These are phyloP conservation scores for Picea glauca DNA, from an alignment of 75 land plant genomes.

Conservation along the genomic window DNA sequence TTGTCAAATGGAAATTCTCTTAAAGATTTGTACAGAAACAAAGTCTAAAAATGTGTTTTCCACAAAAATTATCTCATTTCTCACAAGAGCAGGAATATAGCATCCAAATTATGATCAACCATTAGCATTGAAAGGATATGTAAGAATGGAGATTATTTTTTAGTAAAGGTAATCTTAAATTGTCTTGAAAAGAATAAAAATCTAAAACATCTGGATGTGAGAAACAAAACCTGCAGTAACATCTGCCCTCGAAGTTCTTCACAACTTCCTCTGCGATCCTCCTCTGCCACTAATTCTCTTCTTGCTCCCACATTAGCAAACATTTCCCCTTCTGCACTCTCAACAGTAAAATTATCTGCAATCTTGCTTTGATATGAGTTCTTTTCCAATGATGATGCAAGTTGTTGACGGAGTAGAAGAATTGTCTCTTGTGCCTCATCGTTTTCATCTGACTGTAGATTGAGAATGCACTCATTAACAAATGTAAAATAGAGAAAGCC, in stretches of 20 bases:
- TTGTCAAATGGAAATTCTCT: not conserved
- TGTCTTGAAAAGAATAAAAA: not conserved
- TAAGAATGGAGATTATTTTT: not conserved
- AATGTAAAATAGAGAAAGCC: not conserved
- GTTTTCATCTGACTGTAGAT: constrained; percentile 49
- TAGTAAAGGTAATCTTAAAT: not conserved
- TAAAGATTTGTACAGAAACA: not conserved
- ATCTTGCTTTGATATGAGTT: constrained; percentile 6
- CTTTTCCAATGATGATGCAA: constrained; percentile 20
- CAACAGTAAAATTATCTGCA: not conserved
- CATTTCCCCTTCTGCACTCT: not conserved
- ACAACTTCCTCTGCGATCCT: constrained; percentile 21
- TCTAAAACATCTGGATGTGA: not conserved
- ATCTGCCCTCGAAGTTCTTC: constrained; percentile 43
- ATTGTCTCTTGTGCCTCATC: constrained; percentile 59
- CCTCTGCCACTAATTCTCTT: not conserved
- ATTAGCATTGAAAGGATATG: not conserved
- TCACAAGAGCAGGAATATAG: not conserved
- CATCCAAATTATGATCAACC: not conserved
- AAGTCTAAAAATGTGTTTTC: not conserved
- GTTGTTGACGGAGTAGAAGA: constrained; percentile 36
- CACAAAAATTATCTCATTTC: not conserved
- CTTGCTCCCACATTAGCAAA: constrained; percentile 10
- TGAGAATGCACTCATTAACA: not conserved
- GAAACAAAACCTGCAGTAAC: constrained; percentile 44